Evolutionary conservation across 2,329 filamentous ascomycete species (phyloP), one percentile per base, ranked within the genome.

Genomic region (Helicocarpus griseus): DNA sequence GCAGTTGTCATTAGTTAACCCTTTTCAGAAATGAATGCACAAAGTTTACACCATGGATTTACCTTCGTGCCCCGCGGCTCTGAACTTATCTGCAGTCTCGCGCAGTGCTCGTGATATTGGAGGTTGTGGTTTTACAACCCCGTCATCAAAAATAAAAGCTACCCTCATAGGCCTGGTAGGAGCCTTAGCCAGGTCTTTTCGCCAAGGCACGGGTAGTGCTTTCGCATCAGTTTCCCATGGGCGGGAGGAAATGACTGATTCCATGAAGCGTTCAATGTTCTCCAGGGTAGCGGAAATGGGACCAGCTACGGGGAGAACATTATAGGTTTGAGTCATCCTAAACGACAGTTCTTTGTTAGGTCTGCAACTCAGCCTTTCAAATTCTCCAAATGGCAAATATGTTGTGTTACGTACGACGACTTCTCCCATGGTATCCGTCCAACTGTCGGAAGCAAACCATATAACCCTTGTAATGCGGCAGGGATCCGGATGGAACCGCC

Each of bases 141-240:
- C 78, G 53, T 85, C 81, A 63, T 79, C 73, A 71, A 77, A 76
- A 43, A 83, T 65, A 1, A 82, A 72, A 0, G 75, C 83, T n/a
- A 87, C 70, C 58, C 77, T 81, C 5, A 85, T 65, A 54, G 77
- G 80, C 52, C 66, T 66, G 3, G 63, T 53, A 4, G 51, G 55
- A 5, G 56, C 49, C 1, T 58, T 53, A 13, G 58, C 57, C 19
- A 62, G 38, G 9, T 55, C 59, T 19, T 59, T 51, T 39, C 67
- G 49, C 70, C 69, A 73, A 2, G 67, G 64, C 24, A 73, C 60
- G 3, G 67, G 65, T 0, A 65, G 57, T 5, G 65, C 62, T 38
- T 64, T 64, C 4, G 65, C 63, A 52, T 72, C 69, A 38, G 66
- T 56, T 22, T 61, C 53, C 70, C 70, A 72, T 2, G 69, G 65